Conservation (phyloP, 306 rosid genomes). For the Trifolium dubium region DNA sequence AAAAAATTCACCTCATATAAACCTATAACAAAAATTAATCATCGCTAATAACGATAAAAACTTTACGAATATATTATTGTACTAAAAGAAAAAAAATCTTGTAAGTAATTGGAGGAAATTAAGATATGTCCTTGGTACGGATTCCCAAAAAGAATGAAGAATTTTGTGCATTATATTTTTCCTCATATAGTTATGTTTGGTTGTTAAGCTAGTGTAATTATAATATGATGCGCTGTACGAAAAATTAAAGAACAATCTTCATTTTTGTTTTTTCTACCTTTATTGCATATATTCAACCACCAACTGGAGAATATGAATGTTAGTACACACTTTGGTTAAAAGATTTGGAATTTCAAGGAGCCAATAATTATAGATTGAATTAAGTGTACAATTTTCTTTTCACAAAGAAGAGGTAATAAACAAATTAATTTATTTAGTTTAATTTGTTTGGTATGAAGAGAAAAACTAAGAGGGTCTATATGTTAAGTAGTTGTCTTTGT, state of each 20-base stretch:
- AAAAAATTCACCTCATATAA: too few species aligned
- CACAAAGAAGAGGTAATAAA: too few species aligned
- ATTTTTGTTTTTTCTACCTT: not conserved
- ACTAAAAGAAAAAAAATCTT: too few species aligned
- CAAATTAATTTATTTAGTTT: too few species aligned
- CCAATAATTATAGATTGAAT: not conserved
- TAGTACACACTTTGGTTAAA: not conserved
- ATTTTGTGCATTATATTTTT: not conserved
- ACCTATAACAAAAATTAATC: too few species aligned
- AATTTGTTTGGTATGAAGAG: too few species aligned
- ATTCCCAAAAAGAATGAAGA: conserved; percentile 26
- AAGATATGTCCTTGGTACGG: conserved; percentile 65
- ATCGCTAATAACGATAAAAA: too few species aligned
- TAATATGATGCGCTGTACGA: conserved; percentile 6
- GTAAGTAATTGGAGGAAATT: conserved; percentile 46
- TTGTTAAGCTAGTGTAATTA: not conserved
- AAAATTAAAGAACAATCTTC: conserved; percentile 9
- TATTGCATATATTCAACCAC: conserved; percentile 9
- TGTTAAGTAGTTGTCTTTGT: too few species aligned
- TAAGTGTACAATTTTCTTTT: not conserved
- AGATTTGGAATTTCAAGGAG: not conserved
- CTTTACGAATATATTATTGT: too few species aligned
- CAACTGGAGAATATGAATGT: not conserved
- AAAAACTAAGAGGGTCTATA: too few species aligned
- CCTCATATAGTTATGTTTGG: not conserved